These are phyloP conservation scores for Aspergillus hiratsukae DNA, from an alignment of 2,329 filamentous ascomycete genomes.

Conservation along the genomic window DNA sequence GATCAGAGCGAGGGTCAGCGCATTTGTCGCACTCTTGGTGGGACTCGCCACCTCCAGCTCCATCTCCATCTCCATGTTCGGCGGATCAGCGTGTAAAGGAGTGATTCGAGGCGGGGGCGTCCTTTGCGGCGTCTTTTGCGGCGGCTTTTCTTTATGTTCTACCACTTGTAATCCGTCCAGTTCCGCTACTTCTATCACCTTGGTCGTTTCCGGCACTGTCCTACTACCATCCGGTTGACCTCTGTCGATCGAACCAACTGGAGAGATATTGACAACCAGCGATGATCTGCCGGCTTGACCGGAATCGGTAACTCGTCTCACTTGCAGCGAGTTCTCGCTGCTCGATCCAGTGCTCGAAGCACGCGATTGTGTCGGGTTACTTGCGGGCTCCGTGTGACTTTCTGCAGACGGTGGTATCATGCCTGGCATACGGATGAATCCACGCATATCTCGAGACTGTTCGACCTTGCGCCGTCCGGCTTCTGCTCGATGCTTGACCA, in stretches of 20 bases:
- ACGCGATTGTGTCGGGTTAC: constrained; percentile 3
- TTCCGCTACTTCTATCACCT: constrained; percentile 29
- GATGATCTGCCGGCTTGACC: neutral
- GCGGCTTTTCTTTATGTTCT: constrained; percentile 13
- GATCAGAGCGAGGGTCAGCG: constrained; percentile 24
- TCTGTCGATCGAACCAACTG: constrained; percentile 1
- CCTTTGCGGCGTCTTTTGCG: no score
- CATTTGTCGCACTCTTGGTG: constrained; percentile 12
- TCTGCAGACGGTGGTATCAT: constrained; percentile 25
- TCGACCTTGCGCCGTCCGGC: constrained; percentile 5
- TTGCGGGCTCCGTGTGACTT: constrained; percentile 17
- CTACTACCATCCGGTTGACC: neutral
- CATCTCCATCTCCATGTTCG: constrained; percentile 11
- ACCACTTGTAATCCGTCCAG: constrained; percentile 32
- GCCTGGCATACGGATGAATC: constrained; percentile 34
- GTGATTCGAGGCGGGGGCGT: constrained; percentile 13
- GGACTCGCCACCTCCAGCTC: neutral
- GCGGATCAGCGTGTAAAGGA: constrained; percentile 15
- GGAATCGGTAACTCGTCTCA: constrained; percentile 8
- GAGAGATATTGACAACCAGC: neutral
- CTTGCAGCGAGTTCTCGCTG: constrained; percentile 1
- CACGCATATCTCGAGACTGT: constrained; percentile 27
- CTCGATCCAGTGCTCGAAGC: neutral
- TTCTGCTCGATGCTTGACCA: constrained; percentile 12
- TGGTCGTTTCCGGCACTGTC: constrained; percentile 4